Base-by-base conservation (phyloP, 176 grass and related monocot genomes). In the Bolboschoenus planiculmis region DNA sequence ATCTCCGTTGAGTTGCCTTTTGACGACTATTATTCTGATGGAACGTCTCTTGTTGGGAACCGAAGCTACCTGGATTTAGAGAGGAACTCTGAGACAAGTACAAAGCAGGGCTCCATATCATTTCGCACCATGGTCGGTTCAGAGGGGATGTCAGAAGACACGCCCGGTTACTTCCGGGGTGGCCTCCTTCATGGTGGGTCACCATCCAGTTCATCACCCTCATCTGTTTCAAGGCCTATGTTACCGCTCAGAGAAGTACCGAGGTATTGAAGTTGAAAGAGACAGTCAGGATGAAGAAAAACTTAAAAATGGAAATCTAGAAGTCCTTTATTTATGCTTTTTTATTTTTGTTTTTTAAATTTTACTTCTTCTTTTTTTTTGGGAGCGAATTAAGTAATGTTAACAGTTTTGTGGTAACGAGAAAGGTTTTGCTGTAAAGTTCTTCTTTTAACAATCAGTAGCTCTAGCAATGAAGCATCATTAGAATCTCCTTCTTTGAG, bases 371-470 rank as follows among this genome's bases (percentile, higher is more conserved):
- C n/a, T n/a, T n/a, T n/a, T 78, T 74, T 35, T 73, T 88, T 67
- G 62, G 67, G 67, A 83, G 88, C 87, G 77, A 89, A 85, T 91
- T 78, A 85, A 81, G 86, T 89, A 92, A 92, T 97, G 84, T 93
- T 94, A 94, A 91, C 91, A 97, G 91, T 97, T 97, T 97, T 97
- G 91, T 97, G 94, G 89, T 82, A 92, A 97, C 88, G 87, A 85
- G 91, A 97, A 92, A 88, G 88, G 93, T 93, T 94, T 94, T 81
- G 56, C 26, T 97, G 94, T 93, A 97, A 93, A 97, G 94, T 90
- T 91, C 85, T 86, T 54, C 16, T 85, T 85, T 85, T 65, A 67
- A 66, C 59, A 62, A 53, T 68, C 48, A 62, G 80, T 82, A 82
- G 79, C 39, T 59, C 43, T 59, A 82, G 72, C 72, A 71, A 87